Evolutionary conservation across 1,139 yeast genomes (phyloP).

Genomic region (Saccharomyces hybrid): DNA sequence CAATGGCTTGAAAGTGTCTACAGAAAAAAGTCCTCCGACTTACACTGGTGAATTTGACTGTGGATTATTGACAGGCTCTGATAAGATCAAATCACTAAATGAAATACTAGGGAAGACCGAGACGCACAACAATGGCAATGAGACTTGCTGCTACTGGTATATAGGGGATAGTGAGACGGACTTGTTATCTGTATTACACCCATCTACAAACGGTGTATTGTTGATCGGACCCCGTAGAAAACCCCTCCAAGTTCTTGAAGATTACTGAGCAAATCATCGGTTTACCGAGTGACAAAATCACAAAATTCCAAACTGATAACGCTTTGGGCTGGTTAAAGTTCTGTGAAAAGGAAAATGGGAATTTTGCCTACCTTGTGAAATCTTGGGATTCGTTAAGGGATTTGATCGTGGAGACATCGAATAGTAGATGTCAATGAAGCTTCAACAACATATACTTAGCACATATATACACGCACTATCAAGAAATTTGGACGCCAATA

Average conservation of each 20-base stretch:
- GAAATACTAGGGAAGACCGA: slow-evolving; percentile 4
- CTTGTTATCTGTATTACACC: slow-evolving; percentile 23
- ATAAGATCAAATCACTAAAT: slow-evolving; percentile 18
- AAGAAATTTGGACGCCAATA: neutral
- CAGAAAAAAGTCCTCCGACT: slow-evolving; percentile 4
- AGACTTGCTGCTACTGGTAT: slow-evolving; percentile 19
- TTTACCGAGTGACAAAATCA: slow-evolving; percentile 4
- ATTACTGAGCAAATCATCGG: slow-evolving; percentile 15
- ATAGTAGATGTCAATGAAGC: neutral
- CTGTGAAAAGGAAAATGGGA: neutral
- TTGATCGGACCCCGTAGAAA: slow-evolving; percentile 23
- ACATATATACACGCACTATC: neutral
- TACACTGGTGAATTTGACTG: slow-evolving; percentile 26
- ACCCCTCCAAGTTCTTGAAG: slow-evolving; percentile 20
- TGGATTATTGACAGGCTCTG: slow-evolving; percentile 24
- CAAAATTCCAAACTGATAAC: slow-evolving; percentile 5
- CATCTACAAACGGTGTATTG: slow-evolving; percentile 24
- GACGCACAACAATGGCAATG: neutral
- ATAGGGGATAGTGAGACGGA: slow-evolving; percentile 32
- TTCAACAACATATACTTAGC: too few relatives aligned
- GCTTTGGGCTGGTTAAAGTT: neutral
- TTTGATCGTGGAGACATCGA: neutral
- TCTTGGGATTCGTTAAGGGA: neutral
- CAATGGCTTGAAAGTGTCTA: slow-evolving; percentile 14
- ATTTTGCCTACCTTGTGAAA: neutral